Percentiles rank a stretch among this genome's conserved stretches.
phyloP scores from a whole-genome alignment of 2,329 filamentous ascomycete genomes.

The Sclerotiophoma versabilis region DNA sequence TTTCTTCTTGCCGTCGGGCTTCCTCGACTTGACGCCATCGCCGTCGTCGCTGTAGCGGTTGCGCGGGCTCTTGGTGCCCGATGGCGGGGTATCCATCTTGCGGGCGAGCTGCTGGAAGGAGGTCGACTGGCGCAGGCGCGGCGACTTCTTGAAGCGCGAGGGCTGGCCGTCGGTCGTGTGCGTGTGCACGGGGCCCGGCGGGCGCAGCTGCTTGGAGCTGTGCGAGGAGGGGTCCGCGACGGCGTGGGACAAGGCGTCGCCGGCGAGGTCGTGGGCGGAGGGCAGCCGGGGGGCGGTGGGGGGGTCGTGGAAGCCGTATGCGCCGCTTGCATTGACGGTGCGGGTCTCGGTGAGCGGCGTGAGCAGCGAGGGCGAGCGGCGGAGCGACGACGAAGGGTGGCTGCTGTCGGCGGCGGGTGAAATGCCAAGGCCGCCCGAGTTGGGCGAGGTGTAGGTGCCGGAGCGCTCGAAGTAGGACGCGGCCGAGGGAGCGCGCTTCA shows the following conservation, averaged over 20 bases:
- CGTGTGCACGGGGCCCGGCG: constrained; percentile 39
- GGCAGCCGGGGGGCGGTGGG: constrained; percentile 5
- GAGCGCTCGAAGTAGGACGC: constrained; percentile 28
- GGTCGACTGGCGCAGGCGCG: constrained; percentile 51
- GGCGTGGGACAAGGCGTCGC: constrained; percentile 14
- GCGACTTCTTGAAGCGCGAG: constrained; percentile 30
- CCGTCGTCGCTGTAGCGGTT: constrained; percentile 51
- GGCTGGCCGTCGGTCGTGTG: constrained; percentile 34
- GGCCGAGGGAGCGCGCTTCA: constrained; percentile 28
- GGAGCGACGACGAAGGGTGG: constrained; percentile 12
- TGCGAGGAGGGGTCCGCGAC: constrained; percentile 18
- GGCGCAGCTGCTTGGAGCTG: constrained; percentile 30
- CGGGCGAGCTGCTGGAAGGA: constrained; percentile 53
- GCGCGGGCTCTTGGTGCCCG: constrained; percentile 46
- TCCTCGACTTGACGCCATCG: constrained; percentile 38
- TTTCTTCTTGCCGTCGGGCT: constrained; percentile 51
- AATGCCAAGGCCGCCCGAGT: constrained; percentile 20
- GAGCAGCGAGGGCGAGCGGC: constrained; percentile 26
- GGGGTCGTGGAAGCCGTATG: constrained; percentile 14
- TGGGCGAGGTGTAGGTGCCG: constrained; percentile 8
- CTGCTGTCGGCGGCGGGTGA: constrained; percentile 15
- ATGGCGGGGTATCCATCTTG: constrained; percentile 54
- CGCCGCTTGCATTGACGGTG: constrained; percentile 22
- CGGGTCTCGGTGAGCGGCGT: constrained; percentile 24
- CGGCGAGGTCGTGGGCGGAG: constrained; percentile 14